Evolutionary conservation across 768 basidiomycete species (phyloP).

Genomic region (Cyathus striatus): DNA sequence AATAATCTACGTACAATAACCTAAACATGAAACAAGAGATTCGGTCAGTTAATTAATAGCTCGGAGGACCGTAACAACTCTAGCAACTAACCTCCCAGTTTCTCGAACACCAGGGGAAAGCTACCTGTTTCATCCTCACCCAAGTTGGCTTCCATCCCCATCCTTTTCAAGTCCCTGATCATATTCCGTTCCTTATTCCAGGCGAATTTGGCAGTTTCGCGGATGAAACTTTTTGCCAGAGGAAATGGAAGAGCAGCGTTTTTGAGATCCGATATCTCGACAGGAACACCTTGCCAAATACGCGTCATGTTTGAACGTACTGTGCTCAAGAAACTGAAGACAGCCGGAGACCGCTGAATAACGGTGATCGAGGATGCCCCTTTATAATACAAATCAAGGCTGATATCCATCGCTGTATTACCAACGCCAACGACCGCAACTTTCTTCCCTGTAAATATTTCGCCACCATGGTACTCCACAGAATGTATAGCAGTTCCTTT

Average conservation of each 20-base stretch:
- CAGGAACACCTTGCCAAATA: slow-evolving; percentile 12
- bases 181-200: slow-evolving; percentile 25
- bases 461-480: slow-evolving; percentile 19
- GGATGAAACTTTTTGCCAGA: slow-evolving; percentile 14
- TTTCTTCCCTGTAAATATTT: slow-evolving; percentile 22
- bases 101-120: slow-evolving; percentile 18
- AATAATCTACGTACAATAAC: slow-evolving; percentile 9
- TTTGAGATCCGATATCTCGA: slow-evolving; percentile 20
- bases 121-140: slow-evolving; percentile 25
- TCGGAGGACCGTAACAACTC: neutral
- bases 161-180: slow-evolving; percentile 25
- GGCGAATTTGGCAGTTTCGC: slow-evolving; percentile 9
- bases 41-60: no score
- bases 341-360: slow-evolving; percentile 37
- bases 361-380: slow-evolving; percentile 32
- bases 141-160: slow-evolving; percentile 28
- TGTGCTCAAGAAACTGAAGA: slow-evolving; percentile 15
- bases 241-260: slow-evolving; percentile 14
- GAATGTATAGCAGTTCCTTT: slow-evolving; percentile 26
- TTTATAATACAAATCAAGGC: slow-evolving; percentile 26
- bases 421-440: slow-evolving; percentile 37
- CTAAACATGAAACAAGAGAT: slow-evolving; percentile 2
- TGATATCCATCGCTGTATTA: slow-evolving; percentile 31
- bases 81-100: slow-evolving; percentile 23
- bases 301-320: slow-evolving; percentile 2